These are phyloP conservation scores for Fermentozyma sake DNA, from an alignment of 1,139 yeast genomes.

Conservation along the genomic window DNA sequence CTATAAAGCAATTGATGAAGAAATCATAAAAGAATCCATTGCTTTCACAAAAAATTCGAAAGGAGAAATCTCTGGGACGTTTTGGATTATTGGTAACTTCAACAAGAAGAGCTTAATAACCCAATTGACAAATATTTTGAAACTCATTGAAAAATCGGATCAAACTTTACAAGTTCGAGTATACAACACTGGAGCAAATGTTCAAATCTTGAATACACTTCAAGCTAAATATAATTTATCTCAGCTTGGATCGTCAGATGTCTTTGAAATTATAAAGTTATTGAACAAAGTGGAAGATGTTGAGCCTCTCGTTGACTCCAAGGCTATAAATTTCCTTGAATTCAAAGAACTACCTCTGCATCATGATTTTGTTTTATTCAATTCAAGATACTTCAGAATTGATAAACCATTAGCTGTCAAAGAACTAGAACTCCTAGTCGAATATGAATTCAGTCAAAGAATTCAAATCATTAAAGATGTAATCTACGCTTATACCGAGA, in stretches of 20 bases:
- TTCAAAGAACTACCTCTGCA: conserved; percentile 28
- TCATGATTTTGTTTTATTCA: conserved; percentile 33
- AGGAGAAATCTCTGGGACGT: conserved; percentile 22
- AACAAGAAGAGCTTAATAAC: conserved; percentile 24
- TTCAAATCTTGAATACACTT: conserved; percentile 6
- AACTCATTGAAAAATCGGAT: conserved; percentile 19
- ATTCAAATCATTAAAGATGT: conserved; percentile 25
- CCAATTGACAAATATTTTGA: conserved; percentile 38
- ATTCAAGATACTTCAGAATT: conserved; percentile 39
- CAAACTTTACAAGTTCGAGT: conserved; percentile 34
- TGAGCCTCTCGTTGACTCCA: conserved; percentile 3
- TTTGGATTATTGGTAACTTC: conserved; percentile 60
- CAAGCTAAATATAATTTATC: conserved; percentile 3
- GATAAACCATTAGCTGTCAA: conserved; percentile 14
- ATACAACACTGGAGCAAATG: conserved; percentile 20
- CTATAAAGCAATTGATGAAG: conserved; percentile 30
- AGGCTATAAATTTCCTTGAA: conserved; percentile 16
- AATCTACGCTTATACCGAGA: conserved; percentile 26
- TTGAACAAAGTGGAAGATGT: conserved; percentile 6
- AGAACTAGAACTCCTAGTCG: conserved; percentile 26
- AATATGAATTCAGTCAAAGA: conserved; percentile 35
- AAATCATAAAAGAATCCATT: conserved; percentile 20
- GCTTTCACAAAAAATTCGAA: conserved; percentile 11
- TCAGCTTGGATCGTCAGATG: background rate
- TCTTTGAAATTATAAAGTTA: conserved; percentile 13